These are phyloP conservation scores for Flaveria trinervia DNA, from an alignment of 129 eudicot species.

Conservation along the genomic window DNA sequence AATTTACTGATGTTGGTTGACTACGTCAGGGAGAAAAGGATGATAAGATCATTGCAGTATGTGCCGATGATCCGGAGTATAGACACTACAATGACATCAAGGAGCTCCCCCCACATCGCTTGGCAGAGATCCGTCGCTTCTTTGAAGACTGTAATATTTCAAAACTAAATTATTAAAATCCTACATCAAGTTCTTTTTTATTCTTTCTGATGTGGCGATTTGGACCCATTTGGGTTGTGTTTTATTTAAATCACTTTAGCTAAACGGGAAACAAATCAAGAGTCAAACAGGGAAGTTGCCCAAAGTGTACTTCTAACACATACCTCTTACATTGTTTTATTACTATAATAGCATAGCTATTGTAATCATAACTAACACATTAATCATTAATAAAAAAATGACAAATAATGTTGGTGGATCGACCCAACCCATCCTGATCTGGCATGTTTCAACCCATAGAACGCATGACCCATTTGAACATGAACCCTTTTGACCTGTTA, in stretches of 20 bases:
- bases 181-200: background rate
- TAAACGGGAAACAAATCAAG: background rate
- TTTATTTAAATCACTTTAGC: background rate
- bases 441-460: background rate
- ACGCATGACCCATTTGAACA: background rate
- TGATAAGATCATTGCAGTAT: constrained; percentile 99
- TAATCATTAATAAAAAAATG: background rate
- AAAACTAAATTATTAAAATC: constrained; percentile 1
- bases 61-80: constrained; percentile 99
- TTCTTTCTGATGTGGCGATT: constrained; percentile 7
- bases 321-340: background rate
- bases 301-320: constrained; percentile 1
- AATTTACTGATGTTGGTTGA: constrained; percentile 8
- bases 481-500: background rate
- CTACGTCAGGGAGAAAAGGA: constrained; percentile 82
- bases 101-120: constrained; percentile 92
- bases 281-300: background rate
- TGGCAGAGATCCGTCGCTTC: constrained; percentile 98
- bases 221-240: background rate
- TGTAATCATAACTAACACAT: background rate
- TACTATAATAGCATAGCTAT: background rate
- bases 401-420: background rate
- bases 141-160: constrained; percentile 96
- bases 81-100: constrained; percentile 77
- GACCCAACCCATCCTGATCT: background rate